Evolutionary conservation across 768 basidiomycete genomes (phyloP).

Genomic region (Coprinellus aureogranulatus): DNA sequence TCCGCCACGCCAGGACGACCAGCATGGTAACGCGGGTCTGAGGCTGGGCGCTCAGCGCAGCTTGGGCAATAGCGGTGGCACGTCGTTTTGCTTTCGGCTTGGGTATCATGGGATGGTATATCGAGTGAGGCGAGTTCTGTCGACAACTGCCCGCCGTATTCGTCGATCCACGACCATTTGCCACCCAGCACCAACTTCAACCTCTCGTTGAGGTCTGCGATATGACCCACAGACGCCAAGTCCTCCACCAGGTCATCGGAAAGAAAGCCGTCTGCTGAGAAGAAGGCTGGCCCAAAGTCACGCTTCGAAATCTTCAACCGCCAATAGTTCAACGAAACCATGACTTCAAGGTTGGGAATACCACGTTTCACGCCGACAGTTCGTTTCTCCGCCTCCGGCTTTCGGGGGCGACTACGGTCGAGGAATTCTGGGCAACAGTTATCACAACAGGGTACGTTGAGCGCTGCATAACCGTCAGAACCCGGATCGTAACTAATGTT

Average conservation of each 20-base stretch:
- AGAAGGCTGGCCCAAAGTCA: constrained; percentile 13
- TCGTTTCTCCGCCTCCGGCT: constrained; percentile 12
- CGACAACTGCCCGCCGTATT: constrained; percentile 16
- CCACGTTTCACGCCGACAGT: background rate
- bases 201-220: background rate
- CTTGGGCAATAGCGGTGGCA: background rate
- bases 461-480: constrained; percentile 9
- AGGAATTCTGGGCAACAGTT: constrained; percentile 16
- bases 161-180: constrained; percentile 19
- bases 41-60: background rate
- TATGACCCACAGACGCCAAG: constrained; percentile 18
- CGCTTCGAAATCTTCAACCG: background rate
- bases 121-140: background rate
- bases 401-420: constrained; percentile 13
- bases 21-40: background rate
- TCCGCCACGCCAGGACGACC: no score
- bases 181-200: constrained; percentile 11
- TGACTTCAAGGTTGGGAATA: background rate
- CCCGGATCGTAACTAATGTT: background rate
- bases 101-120: background rate
- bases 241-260: constrained; percentile 10
- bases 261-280: constrained; percentile 12
- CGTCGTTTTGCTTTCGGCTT: background rate
- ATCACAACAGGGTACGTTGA: constrained; percentile 26
- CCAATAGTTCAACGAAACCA: background rate